Base-by-base conservation (phyloP, 1,284 basidiomycete genomes). In the Schizopora paradoxa region DNA sequence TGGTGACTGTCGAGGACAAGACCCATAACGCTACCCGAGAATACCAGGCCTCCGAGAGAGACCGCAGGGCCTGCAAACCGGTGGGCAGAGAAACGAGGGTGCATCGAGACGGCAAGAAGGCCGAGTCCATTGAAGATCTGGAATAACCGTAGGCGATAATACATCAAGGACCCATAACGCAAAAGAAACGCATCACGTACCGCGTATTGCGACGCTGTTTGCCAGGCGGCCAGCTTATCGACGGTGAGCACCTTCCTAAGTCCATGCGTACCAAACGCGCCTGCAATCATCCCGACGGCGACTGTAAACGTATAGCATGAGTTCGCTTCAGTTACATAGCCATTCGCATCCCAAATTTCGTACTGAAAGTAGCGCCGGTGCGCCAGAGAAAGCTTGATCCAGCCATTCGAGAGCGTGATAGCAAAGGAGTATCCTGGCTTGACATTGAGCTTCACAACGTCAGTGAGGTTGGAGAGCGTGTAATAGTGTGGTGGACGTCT, bases 81-180 rank as follows among this genome's bases (percentile, higher is more conserved):
- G 58, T 86, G 81, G 2, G 58, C 50, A 0, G 78, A 69, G 57
- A 86, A 84, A 23, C 75, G 71, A 1, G 77, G 84, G 63, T 91
- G 86, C 56, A 82, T 64, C 0, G 86, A 88, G 19, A 91, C 63
- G 6, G 80, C 66, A 51, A 91, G 66, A 31, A 91, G 65, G 0
- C 76, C 85, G 13, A 92, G 70, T 11, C 89, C 90, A 55, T 91
- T 91, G 61, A 77, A 82, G 40, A 91, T 73, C 82, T 87, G 50
- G 36, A 44, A 45, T 37, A 29, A 23, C 27, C 28, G 40, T 34
- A 51, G 37, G 18, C n/a, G 11, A 4, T n/a, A 37, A 11, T 26
- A 19, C 34, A 27, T 16, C 28, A 16, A 43, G 18, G 19, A 29
- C 21, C 31, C 31, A 39, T 4, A 28, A 18, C 18, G n/a, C 26